Evolutionary conservation across 2,329 filamentous ascomycete species (phyloP).

Genomic region (Botrytis aclada): DNA sequence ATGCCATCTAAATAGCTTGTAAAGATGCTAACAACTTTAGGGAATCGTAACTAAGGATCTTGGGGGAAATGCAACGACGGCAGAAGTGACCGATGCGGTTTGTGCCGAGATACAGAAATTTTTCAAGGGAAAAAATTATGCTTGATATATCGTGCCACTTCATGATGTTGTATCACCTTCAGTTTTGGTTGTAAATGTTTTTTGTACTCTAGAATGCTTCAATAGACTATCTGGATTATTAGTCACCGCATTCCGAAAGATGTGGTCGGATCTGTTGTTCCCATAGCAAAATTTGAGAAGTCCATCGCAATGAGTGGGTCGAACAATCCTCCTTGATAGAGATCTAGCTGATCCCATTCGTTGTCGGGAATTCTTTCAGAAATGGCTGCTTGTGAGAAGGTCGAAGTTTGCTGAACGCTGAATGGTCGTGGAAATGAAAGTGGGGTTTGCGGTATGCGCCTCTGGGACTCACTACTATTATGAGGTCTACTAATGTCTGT

Average conservation of each 20-base stretch:
- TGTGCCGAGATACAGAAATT: slow-evolving; percentile 30
- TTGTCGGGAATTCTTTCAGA: background rate
- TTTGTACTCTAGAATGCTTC: background rate
- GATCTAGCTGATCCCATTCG: background rate
- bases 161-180: background rate
- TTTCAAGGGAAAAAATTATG: background rate
- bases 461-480: background rate
- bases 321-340: background rate
- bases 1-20: background rate
- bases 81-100: slow-evolving; percentile 32
- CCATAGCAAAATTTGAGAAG: background rate
- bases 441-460: background rate
- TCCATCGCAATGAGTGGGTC: background rate
- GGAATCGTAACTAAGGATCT: slow-evolving; percentile 43
- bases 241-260: background rate
- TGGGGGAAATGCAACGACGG: slow-evolving; percentile 41
- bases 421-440: background rate
- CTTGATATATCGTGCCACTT: background rate
- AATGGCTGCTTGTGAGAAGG: background rate
- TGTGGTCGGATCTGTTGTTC: background rate
- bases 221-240: background rate
- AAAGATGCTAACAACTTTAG: background rate
- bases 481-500: background rate
- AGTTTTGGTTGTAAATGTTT: background rate
- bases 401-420: background rate